Conservation (phyloP, 2,329 filamentous ascomycete species). For the Blastomyces silverae region DNA sequence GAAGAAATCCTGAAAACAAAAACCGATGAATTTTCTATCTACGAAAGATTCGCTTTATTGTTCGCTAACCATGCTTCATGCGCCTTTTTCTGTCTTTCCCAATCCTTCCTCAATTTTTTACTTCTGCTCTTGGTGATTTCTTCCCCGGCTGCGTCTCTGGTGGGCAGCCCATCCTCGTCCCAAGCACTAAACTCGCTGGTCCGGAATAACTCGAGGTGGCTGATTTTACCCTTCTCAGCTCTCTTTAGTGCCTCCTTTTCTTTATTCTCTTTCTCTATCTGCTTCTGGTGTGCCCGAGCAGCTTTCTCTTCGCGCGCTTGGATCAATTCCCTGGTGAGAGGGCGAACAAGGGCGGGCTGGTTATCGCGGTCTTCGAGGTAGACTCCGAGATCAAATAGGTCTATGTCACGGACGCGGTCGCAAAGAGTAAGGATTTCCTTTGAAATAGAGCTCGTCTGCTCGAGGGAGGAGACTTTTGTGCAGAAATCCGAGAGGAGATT, state of each 20-base stretch:
- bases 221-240: slow-evolving; percentile 52
- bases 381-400: slow-evolving; percentile 74
- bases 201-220: slow-evolving; percentile 53
- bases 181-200: slow-evolving; percentile 62
- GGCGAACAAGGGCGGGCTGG: slow-evolving; percentile 65
- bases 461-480: slow-evolving; percentile 33
- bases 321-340: slow-evolving; percentile 54
- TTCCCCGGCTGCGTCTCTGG: slow-evolving; percentile 66
- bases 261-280: slow-evolving; percentile 54
- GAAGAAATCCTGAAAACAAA: not conserved
- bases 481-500: slow-evolving; percentile 43
- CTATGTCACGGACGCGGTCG: slow-evolving; percentile 71
- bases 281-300: slow-evolving; percentile 41
- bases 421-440: slow-evolving; percentile 70
- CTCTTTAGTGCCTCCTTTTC: slow-evolving; percentile 49
- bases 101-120: slow-evolving; percentile 84
- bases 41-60: slow-evolving; percentile 4
- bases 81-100: slow-evolving; percentile 81
- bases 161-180: slow-evolving; percentile 77
- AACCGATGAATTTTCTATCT: not conserved
- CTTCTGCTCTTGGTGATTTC: slow-evolving; percentile 70
- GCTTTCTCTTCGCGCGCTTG: slow-evolving; percentile 47
- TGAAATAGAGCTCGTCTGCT: slow-evolving; percentile 49
- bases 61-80: slow-evolving; percentile 57
- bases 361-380: slow-evolving; percentile 75